Base-by-base conservation (phyloP, 2,329 filamentous ascomycete genomes). In the Paraconiothyrium brasiliense region DNA sequence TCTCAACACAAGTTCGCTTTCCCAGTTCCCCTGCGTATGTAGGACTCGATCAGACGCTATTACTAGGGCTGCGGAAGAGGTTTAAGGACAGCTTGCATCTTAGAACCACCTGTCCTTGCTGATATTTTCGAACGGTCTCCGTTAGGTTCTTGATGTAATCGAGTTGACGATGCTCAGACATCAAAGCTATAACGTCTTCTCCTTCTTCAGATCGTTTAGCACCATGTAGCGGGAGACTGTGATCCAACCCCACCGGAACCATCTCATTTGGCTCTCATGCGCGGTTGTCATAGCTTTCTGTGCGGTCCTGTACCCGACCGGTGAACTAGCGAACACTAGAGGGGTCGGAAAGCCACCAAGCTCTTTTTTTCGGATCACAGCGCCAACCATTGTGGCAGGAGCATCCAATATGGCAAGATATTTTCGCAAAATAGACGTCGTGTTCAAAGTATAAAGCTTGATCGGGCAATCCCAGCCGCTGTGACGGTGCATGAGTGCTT, bases 211-310 rank as follows among this genome's bases (percentile, higher is more conserved):
- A 77, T 98, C 94, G 79, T 99, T 99, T 35, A 98, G 86, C 60
- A 93, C 86, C 95, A 99, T 98, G 80, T 98, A 99, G 63, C 95
- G 85, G 72, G 93, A 95, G 60, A 97, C 77, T 0, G 87, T 85
- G 74, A 99, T 97, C 93, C 94, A 99, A 2, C 93, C 92, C 87
- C 93, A 98, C 8, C 95, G 88, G 76, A 98, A 99, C 95, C 95
- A 99, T 41, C 92, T 88, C 95, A 99, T 99, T 85, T 99, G 95
- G 78, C 93, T 97, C 80, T 89, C 84, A 82, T 99, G 95, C 32
- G 92, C 94, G 58, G 86, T 85, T 1, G 92, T 93, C 95, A 99
- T 99, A 35, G 95, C 94, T 58, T 83, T 85, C 82, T 94, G 90
- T 8, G 92, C 94, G 34, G 84, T 86, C 65, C 89, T 84, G 66